These are phyloP conservation scores for Tricholoma furcatifolium DNA, from an alignment of 768 basidiomycete species.

Conservation along the genomic window DNA sequence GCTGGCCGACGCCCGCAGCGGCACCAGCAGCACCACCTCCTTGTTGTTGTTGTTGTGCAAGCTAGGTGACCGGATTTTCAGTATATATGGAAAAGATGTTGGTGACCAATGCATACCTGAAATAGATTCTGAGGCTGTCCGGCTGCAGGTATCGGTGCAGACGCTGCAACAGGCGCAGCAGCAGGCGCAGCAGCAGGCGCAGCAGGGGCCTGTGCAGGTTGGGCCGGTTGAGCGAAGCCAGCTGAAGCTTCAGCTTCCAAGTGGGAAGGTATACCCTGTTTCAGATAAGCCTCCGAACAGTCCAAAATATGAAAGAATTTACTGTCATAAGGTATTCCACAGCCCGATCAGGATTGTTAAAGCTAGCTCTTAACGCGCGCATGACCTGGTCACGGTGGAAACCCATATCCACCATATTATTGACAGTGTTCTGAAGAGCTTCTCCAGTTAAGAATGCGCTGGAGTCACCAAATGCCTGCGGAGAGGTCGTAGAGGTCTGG, in stretches of 20 bases:
- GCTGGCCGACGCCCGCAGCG: constrained; percentile 26
- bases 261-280: constrained; percentile 78
- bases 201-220: constrained; percentile 35
- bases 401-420: constrained; percentile 93
- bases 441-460: constrained; percentile 74
- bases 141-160: constrained; percentile 25
- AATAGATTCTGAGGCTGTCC: constrained; percentile 81
- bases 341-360: constrained; percentile 96
- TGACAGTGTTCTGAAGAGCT: constrained; percentile 73
- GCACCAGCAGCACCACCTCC: constrained; percentile 33
- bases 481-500: constrained; percentile 29
- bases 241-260: constrained; percentile 54
- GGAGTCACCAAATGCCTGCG: constrained; percentile 41
- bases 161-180: constrained; percentile 34
- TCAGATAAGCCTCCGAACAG: constrained; percentile 8
- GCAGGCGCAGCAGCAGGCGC: constrained; percentile 34
- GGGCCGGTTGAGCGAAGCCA: constrained; percentile 29
- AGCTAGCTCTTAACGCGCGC: constrained; percentile 87
- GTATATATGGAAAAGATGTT: not conserved
- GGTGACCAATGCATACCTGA: constrained; percentile 48
- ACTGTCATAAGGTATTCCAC: constrained; percentile 98
- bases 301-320: constrained; percentile 23
- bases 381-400: constrained; percentile 83
- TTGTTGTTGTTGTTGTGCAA: constrained; percentile 69
- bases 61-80: constrained; percentile 38